A percentile compares a stretch with the other conserved stretches of the same genome.
Evolutionary conservation across 1,139 yeast genomes (phyloP).

Genomic region (Sugiyamaella pinicola): DNA sequence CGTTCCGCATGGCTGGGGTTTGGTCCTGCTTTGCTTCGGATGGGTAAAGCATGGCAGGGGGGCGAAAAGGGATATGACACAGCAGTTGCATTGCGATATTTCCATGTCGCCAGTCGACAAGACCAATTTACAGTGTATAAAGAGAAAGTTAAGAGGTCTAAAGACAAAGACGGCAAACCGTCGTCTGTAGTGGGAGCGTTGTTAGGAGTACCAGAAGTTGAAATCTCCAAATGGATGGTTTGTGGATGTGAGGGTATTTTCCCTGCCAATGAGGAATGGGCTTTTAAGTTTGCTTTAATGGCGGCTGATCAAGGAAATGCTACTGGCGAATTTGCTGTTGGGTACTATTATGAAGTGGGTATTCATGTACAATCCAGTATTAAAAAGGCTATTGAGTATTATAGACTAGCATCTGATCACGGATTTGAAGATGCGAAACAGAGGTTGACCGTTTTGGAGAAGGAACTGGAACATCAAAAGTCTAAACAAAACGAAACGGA

Average conservation of each 20-base stretch:
- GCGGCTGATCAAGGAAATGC: conserved; percentile 42
- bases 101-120: conserved; percentile 45
- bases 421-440: conserved; percentile 42
- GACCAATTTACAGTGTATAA: conserved; percentile 37
- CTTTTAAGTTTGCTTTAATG: conserved; percentile 43
- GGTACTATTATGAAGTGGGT: conserved; percentile 48
- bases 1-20: conserved; percentile 45
- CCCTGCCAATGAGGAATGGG: conserved; percentile 44
- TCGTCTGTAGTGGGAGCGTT: conserved; percentile 24
- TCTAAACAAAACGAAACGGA: neutral
- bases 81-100: conserved; percentile 45
- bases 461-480: conserved; percentile 12
- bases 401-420: conserved; percentile 37
- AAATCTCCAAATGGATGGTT: conserved; percentile 47
- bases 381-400: conserved; percentile 40
- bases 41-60: conserved; percentile 47
- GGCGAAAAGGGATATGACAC: conserved; percentile 44
- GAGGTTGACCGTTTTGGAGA: conserved; percentile 35
- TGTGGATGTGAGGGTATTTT: conserved; percentile 42
- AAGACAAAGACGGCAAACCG: neutral
- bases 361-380: conserved; percentile 37
- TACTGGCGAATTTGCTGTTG: conserved; percentile 46
- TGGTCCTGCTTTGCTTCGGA: conserved; percentile 45
- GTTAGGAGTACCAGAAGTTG: conserved; percentile 44
- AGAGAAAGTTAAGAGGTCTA: conserved; percentile 25